A percentile compares a stretch with the other conserved stretches of the same genome.
phyloP scores from a whole-genome alignment of 2,329 filamentous ascomycete species.

The Phaeosphaeria sp. region DNA sequence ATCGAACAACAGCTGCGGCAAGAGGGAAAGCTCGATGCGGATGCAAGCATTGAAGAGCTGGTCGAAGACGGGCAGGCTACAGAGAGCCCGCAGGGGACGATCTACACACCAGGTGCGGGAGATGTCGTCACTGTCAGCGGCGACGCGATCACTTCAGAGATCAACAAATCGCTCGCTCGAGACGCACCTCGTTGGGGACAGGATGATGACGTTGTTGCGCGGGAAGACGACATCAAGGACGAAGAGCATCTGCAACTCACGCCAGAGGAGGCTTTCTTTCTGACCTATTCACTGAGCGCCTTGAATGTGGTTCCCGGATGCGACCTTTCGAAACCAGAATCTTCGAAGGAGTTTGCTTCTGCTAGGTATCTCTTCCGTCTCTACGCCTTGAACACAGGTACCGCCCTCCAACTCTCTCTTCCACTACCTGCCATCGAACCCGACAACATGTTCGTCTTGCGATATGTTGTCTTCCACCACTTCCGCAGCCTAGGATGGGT shows the following conservation, averaged over 20 bases:
- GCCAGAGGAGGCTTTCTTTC: constrained; percentile 89
- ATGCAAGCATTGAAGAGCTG: constrained; percentile 34
- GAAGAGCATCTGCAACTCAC: constrained; percentile 92
- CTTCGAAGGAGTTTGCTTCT: constrained; percentile 55
- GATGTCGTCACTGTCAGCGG: constrained; percentile 14
- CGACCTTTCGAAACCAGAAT: constrained; percentile 49
- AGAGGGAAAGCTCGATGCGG: constrained; percentile 52
- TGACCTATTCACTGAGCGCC: constrained; percentile 79
- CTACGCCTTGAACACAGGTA: constrained; percentile 73
- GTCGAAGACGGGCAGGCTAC: constrained; percentile 31
- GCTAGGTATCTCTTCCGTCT: constrained; percentile 50
- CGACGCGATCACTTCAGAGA: constrained; percentile 17
- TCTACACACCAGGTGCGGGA: constrained; percentile 23
- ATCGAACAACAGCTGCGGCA: constrained; percentile 74
- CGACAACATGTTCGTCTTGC: constrained; percentile 84
- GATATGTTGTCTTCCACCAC: constrained; percentile 93
- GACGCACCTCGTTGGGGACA: constrained; percentile 11
- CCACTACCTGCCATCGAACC: constrained; percentile 59
- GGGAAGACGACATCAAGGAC: constrained; percentile 35
- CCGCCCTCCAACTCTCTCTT: too few relatives aligned
- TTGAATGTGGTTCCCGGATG: constrained; percentile 67
- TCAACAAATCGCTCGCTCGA: constrained; percentile 17
- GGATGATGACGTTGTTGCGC: constrained; percentile 5
- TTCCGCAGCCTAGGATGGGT: constrained; percentile 97
- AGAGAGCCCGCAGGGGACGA: constrained; percentile 26